Conservation (phyloP, 352 stramenopile species). For the Phytophthora agathidicida region DNA sequence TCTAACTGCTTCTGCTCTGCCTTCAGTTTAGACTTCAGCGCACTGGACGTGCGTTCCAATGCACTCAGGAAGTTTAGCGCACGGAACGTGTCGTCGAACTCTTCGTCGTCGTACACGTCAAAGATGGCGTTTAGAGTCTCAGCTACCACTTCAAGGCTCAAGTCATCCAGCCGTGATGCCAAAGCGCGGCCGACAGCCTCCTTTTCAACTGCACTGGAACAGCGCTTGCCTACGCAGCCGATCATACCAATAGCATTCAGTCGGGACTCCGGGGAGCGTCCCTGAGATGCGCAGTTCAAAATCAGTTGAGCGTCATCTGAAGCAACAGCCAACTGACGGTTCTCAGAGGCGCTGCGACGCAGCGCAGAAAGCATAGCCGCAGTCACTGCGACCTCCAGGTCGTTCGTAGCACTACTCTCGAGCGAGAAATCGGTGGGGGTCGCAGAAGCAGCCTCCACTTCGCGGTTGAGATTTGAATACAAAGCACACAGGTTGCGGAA, state of each 20-base stretch:
- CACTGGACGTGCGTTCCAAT: slow-evolving; percentile 66
- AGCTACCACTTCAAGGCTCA: slow-evolving; percentile 82
- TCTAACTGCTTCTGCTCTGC: slow-evolving; percentile 82
- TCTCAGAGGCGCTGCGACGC: slow-evolving; percentile 59
- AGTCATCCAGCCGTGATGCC: slow-evolving; percentile 60
- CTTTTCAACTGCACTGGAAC: slow-evolving; percentile 65
- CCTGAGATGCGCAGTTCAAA: slow-evolving; percentile 65
- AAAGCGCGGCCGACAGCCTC: slow-evolving; percentile 74
- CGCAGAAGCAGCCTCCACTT: slow-evolving; percentile 26
- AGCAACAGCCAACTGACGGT: slow-evolving; percentile 57
- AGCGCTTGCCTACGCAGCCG: slow-evolving; percentile 77
- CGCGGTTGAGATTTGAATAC: slow-evolving; percentile 66
- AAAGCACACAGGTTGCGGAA: slow-evolving; percentile 83
- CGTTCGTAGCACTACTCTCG: slow-evolving; percentile 49
- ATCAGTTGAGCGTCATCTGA: slow-evolving; percentile 74
- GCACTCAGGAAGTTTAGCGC: slow-evolving; percentile 62
- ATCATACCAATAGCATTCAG: slow-evolving; percentile 83
- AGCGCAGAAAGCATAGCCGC: slow-evolving; percentile 77
- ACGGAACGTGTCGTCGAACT: slow-evolving; percentile 80
- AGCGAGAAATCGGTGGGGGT: slow-evolving; percentile 40
- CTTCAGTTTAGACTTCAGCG: slow-evolving; percentile 76
- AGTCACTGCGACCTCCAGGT: slow-evolving; percentile 74
- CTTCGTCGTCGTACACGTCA: slow-evolving; percentile 84
- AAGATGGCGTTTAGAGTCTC: slow-evolving; percentile 88
- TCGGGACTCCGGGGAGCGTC: slow-evolving; percentile 67